These are phyloP conservation scores for Syncephalastrum racemosum DNA, from an alignment of 371 early-diverging fungal species.

Conservation along the genomic window DNA sequence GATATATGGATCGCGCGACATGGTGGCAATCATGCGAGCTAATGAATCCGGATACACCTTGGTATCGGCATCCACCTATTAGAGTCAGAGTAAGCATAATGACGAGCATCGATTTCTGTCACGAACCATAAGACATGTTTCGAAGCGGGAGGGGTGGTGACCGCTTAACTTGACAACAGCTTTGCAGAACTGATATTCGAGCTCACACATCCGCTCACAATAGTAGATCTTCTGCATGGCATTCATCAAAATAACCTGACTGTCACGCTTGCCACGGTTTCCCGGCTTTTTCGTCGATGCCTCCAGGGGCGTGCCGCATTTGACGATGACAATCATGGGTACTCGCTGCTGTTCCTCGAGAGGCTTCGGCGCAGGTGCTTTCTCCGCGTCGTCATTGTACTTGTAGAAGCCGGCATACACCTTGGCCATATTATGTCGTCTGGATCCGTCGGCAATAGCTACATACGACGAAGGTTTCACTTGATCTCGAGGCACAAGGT, in stretches of 20 bases:
- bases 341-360: slow-evolving; percentile 45
- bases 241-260: slow-evolving; percentile 84
- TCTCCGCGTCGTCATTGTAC: slow-evolving; percentile 44
- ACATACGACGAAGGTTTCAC: slow-evolving; percentile 74
- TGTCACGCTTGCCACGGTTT: slow-evolving; percentile 59
- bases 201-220: slow-evolving; percentile 91
- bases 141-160: slow-evolving; percentile 82
- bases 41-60: slow-evolving; percentile 82
- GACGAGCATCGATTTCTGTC: background rate
- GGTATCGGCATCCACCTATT: slow-evolving; percentile 94
- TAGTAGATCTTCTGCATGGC: slow-evolving; percentile 90
- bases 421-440: slow-evolving; percentile 89
- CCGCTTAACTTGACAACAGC: slow-evolving; percentile 84
- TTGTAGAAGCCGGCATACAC: slow-evolving; percentile 82
- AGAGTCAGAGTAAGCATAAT: slow-evolving; percentile 1
- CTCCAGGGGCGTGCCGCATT: slow-evolving; percentile 80
- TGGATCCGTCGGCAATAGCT: slow-evolving; percentile 84
- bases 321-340: slow-evolving; percentile 75
- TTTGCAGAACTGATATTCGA: slow-evolving; percentile 95
- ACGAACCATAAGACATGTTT: slow-evolving; percentile 88
- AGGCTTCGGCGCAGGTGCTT: slow-evolving; percentile 36
- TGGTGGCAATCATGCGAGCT: slow-evolving; percentile 75
- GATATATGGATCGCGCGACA: slow-evolving; percentile 74
- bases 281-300: slow-evolving; percentile 50
- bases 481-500: slow-evolving; percentile 54